Conservation (phyloP, 2,329 filamentous ascomycete genomes). For the Arthroderma sp. region DNA sequence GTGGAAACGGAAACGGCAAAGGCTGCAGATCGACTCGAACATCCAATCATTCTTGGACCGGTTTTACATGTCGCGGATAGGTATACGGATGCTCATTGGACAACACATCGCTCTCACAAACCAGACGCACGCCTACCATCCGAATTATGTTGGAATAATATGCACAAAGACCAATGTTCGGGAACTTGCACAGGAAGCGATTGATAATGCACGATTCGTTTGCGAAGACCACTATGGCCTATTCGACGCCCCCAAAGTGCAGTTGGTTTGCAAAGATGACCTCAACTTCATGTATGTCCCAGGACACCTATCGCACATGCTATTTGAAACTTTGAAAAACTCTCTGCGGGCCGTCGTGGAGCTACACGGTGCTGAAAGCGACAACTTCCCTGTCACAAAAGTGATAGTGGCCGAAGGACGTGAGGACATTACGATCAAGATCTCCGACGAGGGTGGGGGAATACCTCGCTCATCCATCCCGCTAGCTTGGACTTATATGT, state of each 20-base stretch:
- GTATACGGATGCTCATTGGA: slow-evolving; percentile 97
- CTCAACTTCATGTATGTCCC: slow-evolving; percentile 99
- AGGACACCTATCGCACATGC: slow-evolving; percentile 97
- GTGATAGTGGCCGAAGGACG: slow-evolving; percentile 96
- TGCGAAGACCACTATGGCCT: slow-evolving; percentile 97
- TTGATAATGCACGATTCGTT: slow-evolving; percentile 97
- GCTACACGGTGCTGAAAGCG: slow-evolving; percentile 84
- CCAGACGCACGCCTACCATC: slow-evolving; percentile 76
- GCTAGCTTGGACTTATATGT: slow-evolving; percentile 99
- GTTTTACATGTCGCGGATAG: slow-evolving; percentile 99
- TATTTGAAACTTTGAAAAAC: slow-evolving; percentile 98
- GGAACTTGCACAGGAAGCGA: slow-evolving; percentile 89
- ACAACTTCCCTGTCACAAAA: slow-evolving; percentile 92
- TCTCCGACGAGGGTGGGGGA: slow-evolving; percentile 90
- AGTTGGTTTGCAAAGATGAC: slow-evolving; percentile 87
- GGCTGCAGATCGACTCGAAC: slow-evolving; percentile 95
- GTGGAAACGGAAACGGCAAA: slow-evolving; percentile 90
- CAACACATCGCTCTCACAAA: slow-evolving; percentile 96
- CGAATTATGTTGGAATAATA: slow-evolving; percentile 94
- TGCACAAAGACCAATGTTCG: slow-evolving; percentile 97
- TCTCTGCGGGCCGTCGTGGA: slow-evolving; percentile 93
- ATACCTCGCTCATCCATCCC: slow-evolving; percentile 89
- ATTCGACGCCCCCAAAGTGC: slow-evolving; percentile 91
- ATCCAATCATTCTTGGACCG: slow-evolving; percentile 96
- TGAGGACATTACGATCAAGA: slow-evolving; percentile 98